phyloP scores from a whole-genome alignment of 2,329 filamentous ascomycete species.

The Colletotrichum cordylinicola region DNA sequence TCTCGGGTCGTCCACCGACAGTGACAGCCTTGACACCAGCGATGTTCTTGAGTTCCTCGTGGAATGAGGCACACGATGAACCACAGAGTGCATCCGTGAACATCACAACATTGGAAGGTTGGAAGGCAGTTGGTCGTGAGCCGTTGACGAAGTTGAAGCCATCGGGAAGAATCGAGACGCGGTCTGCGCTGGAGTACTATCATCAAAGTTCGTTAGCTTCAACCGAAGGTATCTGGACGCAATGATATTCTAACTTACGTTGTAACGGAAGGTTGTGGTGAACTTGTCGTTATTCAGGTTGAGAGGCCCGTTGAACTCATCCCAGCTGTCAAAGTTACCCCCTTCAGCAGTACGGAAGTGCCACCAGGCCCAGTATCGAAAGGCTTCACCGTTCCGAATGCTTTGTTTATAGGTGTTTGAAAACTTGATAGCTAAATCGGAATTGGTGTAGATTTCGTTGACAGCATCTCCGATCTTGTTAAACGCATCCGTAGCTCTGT shows the following conservation, averaged over 20 bases:
- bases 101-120: neutral
- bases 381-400: neutral
- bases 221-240: neutral
- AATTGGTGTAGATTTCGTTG: neutral
- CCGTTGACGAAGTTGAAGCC: neutral
- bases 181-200: neutral
- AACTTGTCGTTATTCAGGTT: neutral
- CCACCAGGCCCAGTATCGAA: neutral
- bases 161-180: neutral
- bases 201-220: neutral
- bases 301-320: neutral
- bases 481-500: conserved; percentile 7
- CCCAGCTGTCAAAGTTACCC: neutral
- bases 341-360: neutral
- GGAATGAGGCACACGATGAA: neutral
- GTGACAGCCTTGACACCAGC: neutral
- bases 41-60: neutral
- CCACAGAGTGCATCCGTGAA: neutral
- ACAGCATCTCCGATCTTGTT: neutral
- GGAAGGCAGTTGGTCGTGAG: neutral
- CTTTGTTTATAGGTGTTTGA: neutral
- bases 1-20: neutral
- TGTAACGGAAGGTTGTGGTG: neutral
- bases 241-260: neutral
- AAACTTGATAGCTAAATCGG: neutral